Evolutionary conservation across 2,329 filamentous ascomycete species (phyloP).

Genomic region (Fusarium sp.): DNA sequence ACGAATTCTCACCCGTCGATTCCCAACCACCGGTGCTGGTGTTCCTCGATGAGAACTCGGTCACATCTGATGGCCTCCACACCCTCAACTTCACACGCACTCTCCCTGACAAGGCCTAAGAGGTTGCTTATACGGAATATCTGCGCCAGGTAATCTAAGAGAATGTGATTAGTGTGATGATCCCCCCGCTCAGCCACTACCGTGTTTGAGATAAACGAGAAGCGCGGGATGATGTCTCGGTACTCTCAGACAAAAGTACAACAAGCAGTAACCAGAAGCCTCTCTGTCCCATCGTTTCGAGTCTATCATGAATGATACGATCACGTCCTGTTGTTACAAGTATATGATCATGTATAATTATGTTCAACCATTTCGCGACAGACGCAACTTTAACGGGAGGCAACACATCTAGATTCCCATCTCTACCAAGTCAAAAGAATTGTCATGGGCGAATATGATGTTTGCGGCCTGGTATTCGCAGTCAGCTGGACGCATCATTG

Average conservation of each 20-base stretch:
- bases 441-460: conserved; percentile 9
- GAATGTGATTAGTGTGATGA: neutral
- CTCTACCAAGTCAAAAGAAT: neutral
- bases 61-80: neutral
- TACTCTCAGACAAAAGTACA: neutral
- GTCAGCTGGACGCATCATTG: neutral
- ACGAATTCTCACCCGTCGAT: neutral
- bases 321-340: neutral
- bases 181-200: neutral
- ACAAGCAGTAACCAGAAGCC: neutral
- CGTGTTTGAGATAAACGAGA: conserved; percentile 5
- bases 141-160: neutral
- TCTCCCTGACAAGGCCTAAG: neutral
- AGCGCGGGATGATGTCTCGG: neutral
- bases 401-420: neutral
- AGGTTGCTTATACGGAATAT: neutral
- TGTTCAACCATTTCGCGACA: neutral
- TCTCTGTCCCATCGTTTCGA: neutral
- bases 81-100: neutral
- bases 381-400: neutral
- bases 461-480: conserved; percentile 15
- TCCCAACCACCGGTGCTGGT: neutral
- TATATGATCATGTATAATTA: neutral
- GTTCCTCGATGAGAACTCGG: neutral
- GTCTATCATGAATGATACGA: neutral